Conservation (phyloP, 1,139 yeast genomes). For the Hyphopichia buzzinii region DNA sequence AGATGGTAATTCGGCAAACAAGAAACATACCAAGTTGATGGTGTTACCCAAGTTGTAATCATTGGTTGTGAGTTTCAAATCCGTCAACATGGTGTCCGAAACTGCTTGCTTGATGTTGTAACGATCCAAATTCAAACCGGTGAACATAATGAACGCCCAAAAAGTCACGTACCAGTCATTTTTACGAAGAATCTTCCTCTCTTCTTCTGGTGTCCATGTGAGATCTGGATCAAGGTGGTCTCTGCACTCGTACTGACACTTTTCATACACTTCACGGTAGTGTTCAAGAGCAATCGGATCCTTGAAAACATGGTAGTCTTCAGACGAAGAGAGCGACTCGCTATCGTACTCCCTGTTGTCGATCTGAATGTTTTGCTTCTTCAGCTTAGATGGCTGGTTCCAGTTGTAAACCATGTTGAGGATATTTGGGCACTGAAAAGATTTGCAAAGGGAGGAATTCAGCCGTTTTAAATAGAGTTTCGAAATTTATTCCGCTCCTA, state of each 20-base stretch:
- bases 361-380: not conserved
- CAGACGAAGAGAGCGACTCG: not conserved
- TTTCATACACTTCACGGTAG: constrained; percentile 28
- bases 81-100: constrained; percentile 26
- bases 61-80: constrained; percentile 25
- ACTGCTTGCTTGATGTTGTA: constrained; percentile 29
- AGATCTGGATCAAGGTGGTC: constrained; percentile 32
- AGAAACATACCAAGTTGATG: constrained; percentile 30
- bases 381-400: not conserved
- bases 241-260: constrained; percentile 31
- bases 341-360: constrained; percentile 2
- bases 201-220: constrained; percentile 37
- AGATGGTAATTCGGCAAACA: constrained; percentile 32
- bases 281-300: constrained; percentile 29
- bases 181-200: constrained; percentile 24
- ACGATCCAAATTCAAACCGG: constrained; percentile 32
- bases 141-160: constrained; percentile 30
- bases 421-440: too few relatives aligned
- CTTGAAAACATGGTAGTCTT: constrained; percentile 20
- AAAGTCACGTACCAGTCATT: constrained; percentile 31
- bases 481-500: too few relatives aligned
- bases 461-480: too few relatives aligned
- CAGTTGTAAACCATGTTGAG: not conserved
- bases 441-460: too few relatives aligned
- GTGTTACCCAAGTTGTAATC: constrained; percentile 31